Percentiles rank a stretch among this genome's conserved stretches.
These are phyloP conservation scores for Zizania latifolia DNA, from an alignment of 176 grass and related monocot species.

Conservation along the genomic window DNA sequence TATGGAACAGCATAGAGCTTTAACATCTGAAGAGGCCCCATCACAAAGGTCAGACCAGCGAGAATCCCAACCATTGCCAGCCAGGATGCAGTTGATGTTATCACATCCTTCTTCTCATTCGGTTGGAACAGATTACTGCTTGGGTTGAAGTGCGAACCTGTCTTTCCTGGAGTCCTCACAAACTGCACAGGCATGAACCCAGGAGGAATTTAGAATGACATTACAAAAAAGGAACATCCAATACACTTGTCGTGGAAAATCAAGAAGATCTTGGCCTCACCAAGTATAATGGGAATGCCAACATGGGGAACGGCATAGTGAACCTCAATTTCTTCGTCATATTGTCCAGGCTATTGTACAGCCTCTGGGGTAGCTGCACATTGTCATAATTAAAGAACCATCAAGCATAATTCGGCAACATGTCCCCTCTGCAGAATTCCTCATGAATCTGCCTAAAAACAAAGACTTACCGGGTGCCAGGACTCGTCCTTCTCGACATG, in stretches of 20 bases:
- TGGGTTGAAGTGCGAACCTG: constrained; percentile 75
- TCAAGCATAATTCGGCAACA: constrained; percentile 1
- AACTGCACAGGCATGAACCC: constrained; percentile 33
- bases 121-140: constrained; percentile 65
- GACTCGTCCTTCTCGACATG: constrained; percentile 96
- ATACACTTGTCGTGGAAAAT: not conserved
- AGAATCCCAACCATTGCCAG: constrained; percentile 55
- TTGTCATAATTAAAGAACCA: constrained; percentile 19
- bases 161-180: constrained; percentile 66
- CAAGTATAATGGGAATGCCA: constrained; percentile 84
- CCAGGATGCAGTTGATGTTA: constrained; percentile 70
- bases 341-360: constrained; percentile 63
- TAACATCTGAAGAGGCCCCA: constrained; percentile 69
- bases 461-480: constrained; percentile 70
- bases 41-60: constrained; percentile 56
- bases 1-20: constrained; percentile 76
- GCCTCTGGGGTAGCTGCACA: constrained; percentile 63
- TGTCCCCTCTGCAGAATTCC: not conserved
- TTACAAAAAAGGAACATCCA: not conserved
- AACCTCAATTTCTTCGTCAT: constrained; percentile 54
- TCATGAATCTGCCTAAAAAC: not conserved
- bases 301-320: constrained; percentile 78
- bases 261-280: constrained; percentile 31
- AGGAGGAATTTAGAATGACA: constrained; percentile 16
- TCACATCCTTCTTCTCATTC: constrained; percentile 77